Evolutionary conservation across 306 rosid genomes (phyloP), one percentile per base, ranked within the genome.

Genomic region (Dalbergia cochinchinensis): DNA sequence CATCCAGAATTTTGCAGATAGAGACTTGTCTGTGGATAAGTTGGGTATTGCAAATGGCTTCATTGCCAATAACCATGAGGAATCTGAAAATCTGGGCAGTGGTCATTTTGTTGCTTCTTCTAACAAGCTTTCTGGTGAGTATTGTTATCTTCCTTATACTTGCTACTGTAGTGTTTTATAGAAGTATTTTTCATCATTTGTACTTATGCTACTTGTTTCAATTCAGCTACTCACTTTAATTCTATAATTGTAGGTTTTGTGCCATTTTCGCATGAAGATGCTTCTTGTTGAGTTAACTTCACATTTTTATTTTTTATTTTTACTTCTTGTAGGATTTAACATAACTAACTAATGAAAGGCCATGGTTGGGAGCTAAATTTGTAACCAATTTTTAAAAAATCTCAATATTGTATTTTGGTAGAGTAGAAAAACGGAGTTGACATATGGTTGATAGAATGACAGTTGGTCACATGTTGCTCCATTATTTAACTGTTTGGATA

Each of bases 81-180:
- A 89, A 70, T 79, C 89, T 85, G 96, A 91, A 74, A 88, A 72
- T 86, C 57, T 71, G 13, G 80, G 88, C 58, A 78, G 80, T 63
- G 82, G 76, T 62, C 89, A 80, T 62, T 81, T 85, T 45, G 59
- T 82, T 58, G 51, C 82, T 76, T 73, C 41, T 37, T 37, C 86
- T 81, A 83, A 94, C 80, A 93, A 90, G 87, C 83, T 80, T 83
- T 82, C 96, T 48, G 94, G 99, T 93, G 76, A 84, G 98, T 87
- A 64, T 69, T 20, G 37, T 6, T 41, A 31, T 19, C 68, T 72
- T 62, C 39, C 60, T 62, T 70, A 19, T 55, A 50, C 45, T 16
- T 19, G 50, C 19, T 53, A 11, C 5, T 14, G 8, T 16, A 13
- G 47, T 33, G 65, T 33, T 79, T 47, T 37, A 69, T 68, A 67